These are phyloP conservation scores for Citropsis articulata DNA, from an alignment of 345 rosid species.

Conservation along the genomic window DNA sequence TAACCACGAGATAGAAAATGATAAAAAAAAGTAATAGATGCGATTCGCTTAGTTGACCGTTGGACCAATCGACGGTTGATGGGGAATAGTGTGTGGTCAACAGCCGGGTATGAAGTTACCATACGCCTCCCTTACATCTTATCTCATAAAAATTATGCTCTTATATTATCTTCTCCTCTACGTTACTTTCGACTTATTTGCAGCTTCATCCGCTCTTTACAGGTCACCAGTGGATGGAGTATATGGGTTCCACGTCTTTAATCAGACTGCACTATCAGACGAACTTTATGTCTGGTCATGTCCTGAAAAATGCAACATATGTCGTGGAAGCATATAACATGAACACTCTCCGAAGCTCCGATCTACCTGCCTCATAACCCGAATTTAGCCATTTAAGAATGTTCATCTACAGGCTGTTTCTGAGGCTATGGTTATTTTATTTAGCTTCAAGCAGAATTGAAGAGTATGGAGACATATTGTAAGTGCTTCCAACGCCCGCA, in stretches of 20 bases:
- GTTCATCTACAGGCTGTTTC: slow-evolving; percentile 2
- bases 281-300: neutral
- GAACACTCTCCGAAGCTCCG: neutral
- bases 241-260: neutral
- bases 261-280: neutral
- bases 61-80: neutral
- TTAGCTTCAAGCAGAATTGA: slow-evolving; percentile 74
- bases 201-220: neutral
- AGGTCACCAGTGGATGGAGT: neutral
- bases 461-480: slow-evolving; percentile 66
- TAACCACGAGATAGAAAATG: no score
- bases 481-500: slow-evolving; percentile 51
- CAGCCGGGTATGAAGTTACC: neutral
- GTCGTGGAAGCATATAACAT: no score
- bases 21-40: neutral
- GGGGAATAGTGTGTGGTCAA: neutral
- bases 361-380: neutral
- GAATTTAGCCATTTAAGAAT: neutral
- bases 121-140: neutral
- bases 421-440: slow-evolving; percentile 8
- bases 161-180: neutral
- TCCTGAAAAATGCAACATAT: neutral
- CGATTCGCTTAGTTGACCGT: neutral
- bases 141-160: neutral
- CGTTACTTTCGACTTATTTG: neutral